Percentiles rank a stretch among this genome's conserved stretches.
phyloP scores from a whole-genome alignment of 148 eudicot genomes.

The Camellia sinensis region DNA sequence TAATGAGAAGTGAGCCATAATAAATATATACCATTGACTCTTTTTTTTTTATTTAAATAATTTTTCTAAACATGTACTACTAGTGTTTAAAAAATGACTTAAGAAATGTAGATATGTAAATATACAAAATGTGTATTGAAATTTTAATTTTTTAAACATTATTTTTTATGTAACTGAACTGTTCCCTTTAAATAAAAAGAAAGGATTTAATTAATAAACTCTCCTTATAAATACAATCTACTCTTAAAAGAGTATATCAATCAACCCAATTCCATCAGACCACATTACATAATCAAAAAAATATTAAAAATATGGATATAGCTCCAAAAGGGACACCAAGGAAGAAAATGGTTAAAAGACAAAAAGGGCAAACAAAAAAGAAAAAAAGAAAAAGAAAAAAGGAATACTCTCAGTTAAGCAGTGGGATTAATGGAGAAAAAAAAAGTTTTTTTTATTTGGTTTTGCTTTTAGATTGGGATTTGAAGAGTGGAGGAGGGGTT shows the following conservation, averaged over 20 bases:
- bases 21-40: too few species aligned
- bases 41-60: too few species aligned
- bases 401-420: not conserved
- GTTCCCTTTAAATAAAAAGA: not conserved
- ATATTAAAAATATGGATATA: conserved; percentile 1
- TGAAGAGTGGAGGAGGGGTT: conserved; percentile 6
- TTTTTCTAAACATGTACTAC: too few species aligned
- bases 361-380: not conserved
- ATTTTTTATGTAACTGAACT: too few species aligned
- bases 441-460: not conserved
- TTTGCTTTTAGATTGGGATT: conserved; percentile 8
- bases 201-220: not conserved
- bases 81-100: too few species aligned
- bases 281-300: conserved; percentile 12
- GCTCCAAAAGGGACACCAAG: not conserved
- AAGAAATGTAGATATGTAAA: too few species aligned
- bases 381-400: not conserved
- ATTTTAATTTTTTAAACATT: too few species aligned
- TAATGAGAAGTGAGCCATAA: too few species aligned
- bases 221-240: conserved; percentile 3
- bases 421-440: not conserved
- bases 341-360: not conserved
- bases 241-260: too few species aligned
- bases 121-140: too few species aligned
- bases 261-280: conserved; percentile 10